A percentile compares a stretch with the other conserved stretches of the same genome.
phyloP scores from a whole-genome alignment of 345 rosid species.

The Punica granatum region DNA sequence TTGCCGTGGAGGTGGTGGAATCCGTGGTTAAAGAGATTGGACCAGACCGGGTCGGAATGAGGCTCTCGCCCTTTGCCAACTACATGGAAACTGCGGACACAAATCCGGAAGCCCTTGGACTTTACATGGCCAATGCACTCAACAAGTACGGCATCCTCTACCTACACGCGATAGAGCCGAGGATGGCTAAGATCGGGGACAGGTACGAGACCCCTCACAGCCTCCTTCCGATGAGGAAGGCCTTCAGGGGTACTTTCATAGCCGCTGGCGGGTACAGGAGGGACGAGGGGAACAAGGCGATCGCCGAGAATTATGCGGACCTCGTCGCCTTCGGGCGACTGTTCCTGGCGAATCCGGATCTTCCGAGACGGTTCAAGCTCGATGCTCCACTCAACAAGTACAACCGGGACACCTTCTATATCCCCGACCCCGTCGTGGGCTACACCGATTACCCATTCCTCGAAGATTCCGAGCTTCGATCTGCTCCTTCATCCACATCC shows the following conservation, averaged over 20 bases:
- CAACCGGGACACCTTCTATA: constrained; percentile 11
- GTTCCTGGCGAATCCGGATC: constrained; percentile 18
- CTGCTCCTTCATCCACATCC: background rate
- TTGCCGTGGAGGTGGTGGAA: constrained; percentile 14
- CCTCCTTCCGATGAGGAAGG: constrained; percentile 10
- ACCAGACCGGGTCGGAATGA: constrained; percentile 14
- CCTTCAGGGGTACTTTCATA: constrained; percentile 17
- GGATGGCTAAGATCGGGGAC: constrained; percentile 9
- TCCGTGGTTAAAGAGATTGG: constrained; percentile 15
- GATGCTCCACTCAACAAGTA: constrained; percentile 15
- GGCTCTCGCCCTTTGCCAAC: constrained; percentile 17
- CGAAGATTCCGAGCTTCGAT: background rate
- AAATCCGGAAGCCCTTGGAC: constrained; percentile 21
- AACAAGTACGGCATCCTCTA: constrained; percentile 11
- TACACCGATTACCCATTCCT: constrained; percentile 22
- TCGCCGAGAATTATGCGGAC: constrained; percentile 9
- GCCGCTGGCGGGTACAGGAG: constrained; percentile 14
- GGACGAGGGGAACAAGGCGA: constrained; percentile 12
- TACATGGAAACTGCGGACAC: constrained; percentile 19
- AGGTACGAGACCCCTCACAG: constrained; percentile 6
- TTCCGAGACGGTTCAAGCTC: constrained; percentile 17
- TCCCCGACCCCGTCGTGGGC: constrained; percentile 14
- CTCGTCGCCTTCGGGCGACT: constrained; percentile 13
- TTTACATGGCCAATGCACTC: constrained; percentile 16
- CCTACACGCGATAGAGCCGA: constrained; percentile 13